Evolutionary conservation across 2,329 filamentous ascomycete genomes (phyloP).

Genomic region (Zarea fungicola): DNA sequence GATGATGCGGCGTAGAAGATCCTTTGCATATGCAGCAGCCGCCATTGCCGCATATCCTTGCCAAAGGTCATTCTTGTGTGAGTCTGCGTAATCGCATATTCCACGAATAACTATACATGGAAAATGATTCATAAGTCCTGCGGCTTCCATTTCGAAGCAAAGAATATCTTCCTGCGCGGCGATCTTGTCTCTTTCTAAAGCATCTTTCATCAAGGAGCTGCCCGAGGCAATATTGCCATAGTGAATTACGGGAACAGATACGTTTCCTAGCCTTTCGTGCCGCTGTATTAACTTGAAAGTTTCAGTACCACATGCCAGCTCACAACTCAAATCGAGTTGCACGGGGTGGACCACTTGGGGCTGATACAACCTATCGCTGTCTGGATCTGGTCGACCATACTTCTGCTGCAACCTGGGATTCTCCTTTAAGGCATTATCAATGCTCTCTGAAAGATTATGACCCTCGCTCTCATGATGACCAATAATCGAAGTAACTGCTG

Average conservation of each 20-base stretch:
- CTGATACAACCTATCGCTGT: too few species aligned
- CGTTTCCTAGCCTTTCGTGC: too few species aligned
- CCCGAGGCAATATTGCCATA: constrained; percentile 22
- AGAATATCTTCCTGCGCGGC: constrained; percentile 7
- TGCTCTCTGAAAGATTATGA: too few species aligned
- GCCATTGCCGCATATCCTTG: constrained; percentile 19
- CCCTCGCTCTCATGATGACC: too few species aligned
- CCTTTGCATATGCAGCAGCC: constrained; percentile 20
- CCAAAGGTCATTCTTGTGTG: constrained; percentile 22
- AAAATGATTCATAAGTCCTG: not conserved
- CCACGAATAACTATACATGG: constrained; percentile 30
- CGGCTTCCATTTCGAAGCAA: constrained; percentile 25
- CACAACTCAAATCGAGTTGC: too few species aligned
- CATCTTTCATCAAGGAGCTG: constrained; percentile 18
- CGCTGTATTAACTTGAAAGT: too few species aligned
- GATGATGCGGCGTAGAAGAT: not conserved
- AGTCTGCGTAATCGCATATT: constrained; percentile 28
- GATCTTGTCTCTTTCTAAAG: constrained; percentile 7
- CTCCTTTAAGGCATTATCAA: too few species aligned
- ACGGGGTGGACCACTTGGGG: too few species aligned
- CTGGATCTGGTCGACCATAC: too few species aligned
- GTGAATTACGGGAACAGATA: constrained; percentile 17
- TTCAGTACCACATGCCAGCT: too few species aligned
- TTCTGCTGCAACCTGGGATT: too few species aligned
- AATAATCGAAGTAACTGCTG: not conserved